Base-by-base conservation (phyloP, 768 basidiomycete genomes). In the Lepiota brunneoincarnata region DNA sequence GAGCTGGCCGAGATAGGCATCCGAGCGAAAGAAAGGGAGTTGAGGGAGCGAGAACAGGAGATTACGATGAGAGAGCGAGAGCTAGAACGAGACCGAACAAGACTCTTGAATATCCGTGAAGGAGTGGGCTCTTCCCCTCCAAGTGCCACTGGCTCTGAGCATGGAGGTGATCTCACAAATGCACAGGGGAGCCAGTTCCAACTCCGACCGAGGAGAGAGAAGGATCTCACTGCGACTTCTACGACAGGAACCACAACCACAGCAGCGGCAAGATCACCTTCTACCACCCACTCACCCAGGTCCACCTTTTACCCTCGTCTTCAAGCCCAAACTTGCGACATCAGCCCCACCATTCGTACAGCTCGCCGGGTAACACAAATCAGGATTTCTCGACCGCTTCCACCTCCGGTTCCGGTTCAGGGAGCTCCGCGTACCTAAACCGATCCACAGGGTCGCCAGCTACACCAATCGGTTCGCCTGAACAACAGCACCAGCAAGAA, bases 291-390 rank as follows among this genome's bases (percentile, higher is more conserved):
- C 50, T 10, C 5, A 20, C 6, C 31, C 38, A 64, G 62, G 18
- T 45, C n/a, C 67, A 12, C 63, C 67, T 9, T 68, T 72, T 6
- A 3, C 52, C 52, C 21, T 54, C 52, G 4, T 35, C 23, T 17
- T 54, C 52, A 12, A 54, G 17, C 18, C 52, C 52, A 4, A 54
- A 46, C 18, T 28, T 54, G 37, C 43, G 44, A 20, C 52, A 38
- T n/a, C 52, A 54, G 10, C 42, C 56, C 6, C 87, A 89, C 56
- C 81, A 82, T 1, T 75, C 82, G 0, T 83, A 79, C 60, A 89
- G 87, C 52, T 84, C 84, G 14, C 89, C 70, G 44, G 82, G 84
- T 58, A 89, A 31, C 11, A 9, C 31, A 31, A 31, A 89, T 63
- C 74, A 70, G 55, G 50, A 54, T 10, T 57, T 64, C 11, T 70